phyloP scores from a whole-genome alignment of 2,329 filamentous ascomycete genomes.

The Fusarium abutilonis region DNA sequence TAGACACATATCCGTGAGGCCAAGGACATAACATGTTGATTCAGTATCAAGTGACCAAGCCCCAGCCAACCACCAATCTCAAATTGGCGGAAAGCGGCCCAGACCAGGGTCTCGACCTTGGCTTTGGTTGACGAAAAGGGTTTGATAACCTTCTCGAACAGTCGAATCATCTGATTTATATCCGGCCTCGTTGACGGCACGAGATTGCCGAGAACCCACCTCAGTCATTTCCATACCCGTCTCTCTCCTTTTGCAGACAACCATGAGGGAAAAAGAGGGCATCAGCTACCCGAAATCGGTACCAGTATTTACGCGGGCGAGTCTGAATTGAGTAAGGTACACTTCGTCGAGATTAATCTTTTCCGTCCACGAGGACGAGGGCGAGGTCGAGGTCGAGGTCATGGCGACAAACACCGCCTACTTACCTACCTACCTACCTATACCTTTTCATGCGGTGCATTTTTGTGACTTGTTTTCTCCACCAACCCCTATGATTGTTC shows the following conservation, averaged over 20 bases:
- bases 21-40: constrained; percentile 7
- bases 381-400: constrained; percentile 9
- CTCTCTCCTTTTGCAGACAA: constrained; percentile 1
- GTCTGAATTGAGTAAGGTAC: constrained; percentile 34
- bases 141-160: constrained; percentile 13
- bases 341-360: constrained; percentile 20
- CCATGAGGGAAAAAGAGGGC: constrained; percentile 5
- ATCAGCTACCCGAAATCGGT: constrained; percentile 14
- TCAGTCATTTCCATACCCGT: constrained; percentile 6
- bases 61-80: constrained; percentile 29
- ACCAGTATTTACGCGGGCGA: constrained; percentile 27
- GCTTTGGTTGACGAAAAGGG: constrained; percentile 38
- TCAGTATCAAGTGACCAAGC: not conserved
- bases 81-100: not conserved
- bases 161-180: constrained; percentile 33
- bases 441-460: constrained; percentile 23
- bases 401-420: not conserved
- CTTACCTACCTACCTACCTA: not conserved
- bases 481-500: constrained; percentile 3
- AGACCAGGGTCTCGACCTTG: constrained; percentile 18
- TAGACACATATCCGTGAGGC: too few relatives aligned
- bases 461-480: constrained; percentile 22
- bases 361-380: constrained; percentile 30
- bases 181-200: constrained; percentile 24
- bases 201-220: constrained; percentile 39